phyloP scores from a whole-genome alignment of 345 rosid species.

The Sonneratia caseolaris region DNA sequence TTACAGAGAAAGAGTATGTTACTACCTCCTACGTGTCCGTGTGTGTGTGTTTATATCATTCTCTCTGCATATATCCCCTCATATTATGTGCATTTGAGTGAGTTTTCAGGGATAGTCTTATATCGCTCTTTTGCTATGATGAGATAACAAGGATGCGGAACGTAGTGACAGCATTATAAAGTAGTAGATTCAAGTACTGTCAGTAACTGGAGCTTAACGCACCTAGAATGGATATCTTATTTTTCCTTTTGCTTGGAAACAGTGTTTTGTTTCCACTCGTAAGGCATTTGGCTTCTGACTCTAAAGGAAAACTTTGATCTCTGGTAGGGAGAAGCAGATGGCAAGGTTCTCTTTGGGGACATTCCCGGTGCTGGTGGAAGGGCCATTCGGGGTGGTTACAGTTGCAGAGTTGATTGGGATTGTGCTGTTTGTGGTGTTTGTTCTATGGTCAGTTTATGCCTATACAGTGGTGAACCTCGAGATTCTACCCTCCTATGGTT shows the following conservation, averaged over 20 bases:
- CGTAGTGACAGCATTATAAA: background rate
- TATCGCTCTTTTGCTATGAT: background rate
- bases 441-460: conserved; percentile 16
- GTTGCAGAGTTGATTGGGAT: conserved; percentile 28
- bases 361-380: conserved; percentile 24
- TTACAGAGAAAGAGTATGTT: conserved; percentile 6
- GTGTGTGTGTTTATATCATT: background rate
- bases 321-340: conserved; percentile 7
- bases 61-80: background rate
- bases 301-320: background rate
- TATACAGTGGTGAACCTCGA: conserved; percentile 15
- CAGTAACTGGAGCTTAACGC: too few species aligned
- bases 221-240: too few species aligned
- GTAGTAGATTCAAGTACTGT: too few species aligned
- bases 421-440: conserved; percentile 10
- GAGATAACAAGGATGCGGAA: background rate
- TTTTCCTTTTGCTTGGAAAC: background rate
- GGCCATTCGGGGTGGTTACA: conserved; percentile 25
- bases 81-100: background rate
- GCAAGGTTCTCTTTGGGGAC: conserved; percentile 19
- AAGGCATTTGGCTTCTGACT: background rate
- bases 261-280: background rate
- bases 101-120: background rate
- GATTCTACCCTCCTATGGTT: conserved; percentile 11
- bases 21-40: background rate